Evolutionary conservation across 2,329 filamentous ascomycete genomes (phyloP).

Genomic region (Tothia fuscella): DNA sequence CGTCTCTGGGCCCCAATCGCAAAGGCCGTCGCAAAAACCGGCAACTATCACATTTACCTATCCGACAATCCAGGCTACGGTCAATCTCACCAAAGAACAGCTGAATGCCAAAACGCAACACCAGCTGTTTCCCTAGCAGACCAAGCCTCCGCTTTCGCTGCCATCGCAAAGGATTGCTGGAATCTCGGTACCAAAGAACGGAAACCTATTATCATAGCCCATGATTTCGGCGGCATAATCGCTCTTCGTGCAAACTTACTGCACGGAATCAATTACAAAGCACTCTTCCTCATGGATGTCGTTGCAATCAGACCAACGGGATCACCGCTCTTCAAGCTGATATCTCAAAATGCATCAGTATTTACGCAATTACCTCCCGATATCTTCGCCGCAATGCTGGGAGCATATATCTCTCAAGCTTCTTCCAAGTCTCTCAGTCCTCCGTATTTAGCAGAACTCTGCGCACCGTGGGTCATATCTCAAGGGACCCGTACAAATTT

Average conservation of each 20-base stretch:
- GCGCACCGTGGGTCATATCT: not conserved
- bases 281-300: not conserved
- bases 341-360: not conserved
- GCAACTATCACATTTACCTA: not conserved
- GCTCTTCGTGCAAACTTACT: not conserved
- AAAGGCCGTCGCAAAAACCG: not conserved
- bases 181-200: not conserved
- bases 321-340: not conserved
- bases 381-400: not conserved
- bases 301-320: not conserved
- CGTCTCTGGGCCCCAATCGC: constrained; percentile 2
- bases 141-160: not conserved
- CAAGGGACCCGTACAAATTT: not conserved
- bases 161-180: constrained; percentile 1
- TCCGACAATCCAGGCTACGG: constrained; percentile 1
- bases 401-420: not conserved
- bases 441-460: not conserved
- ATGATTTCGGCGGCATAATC: constrained; percentile 2
- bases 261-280: not conserved
- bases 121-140: not conserved
- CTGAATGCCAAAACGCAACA: not conserved
- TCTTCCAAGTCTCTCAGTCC: not conserved
- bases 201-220: not conserved
- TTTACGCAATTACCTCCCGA: not conserved
- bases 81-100: not conserved